phyloP scores from a whole-genome alignment of 2,329 filamentous ascomycete genomes.

The Biscogniauxia mediterranea region DNA sequence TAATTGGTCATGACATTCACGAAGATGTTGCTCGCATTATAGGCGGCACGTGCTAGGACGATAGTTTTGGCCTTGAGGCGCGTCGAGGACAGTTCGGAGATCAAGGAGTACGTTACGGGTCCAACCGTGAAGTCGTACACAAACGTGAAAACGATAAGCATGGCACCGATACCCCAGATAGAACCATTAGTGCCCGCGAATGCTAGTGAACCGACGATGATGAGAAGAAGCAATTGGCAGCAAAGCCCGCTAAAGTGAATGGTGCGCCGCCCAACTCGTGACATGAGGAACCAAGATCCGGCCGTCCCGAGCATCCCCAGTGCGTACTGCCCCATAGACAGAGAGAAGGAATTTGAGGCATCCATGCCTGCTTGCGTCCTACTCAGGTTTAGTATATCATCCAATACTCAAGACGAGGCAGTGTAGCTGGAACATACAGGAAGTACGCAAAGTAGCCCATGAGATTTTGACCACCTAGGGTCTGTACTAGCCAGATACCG shows the following conservation, averaged over 20 bases:
- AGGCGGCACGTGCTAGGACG: conserved; percentile 47
- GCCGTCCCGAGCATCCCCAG: conserved; percentile 51
- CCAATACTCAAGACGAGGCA: background rate
- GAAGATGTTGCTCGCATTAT: conserved; percentile 50
- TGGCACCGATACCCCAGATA: conserved; percentile 43
- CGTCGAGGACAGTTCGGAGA: conserved; percentile 53
- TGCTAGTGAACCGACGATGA: conserved; percentile 41
- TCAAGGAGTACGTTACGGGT: conserved; percentile 50
- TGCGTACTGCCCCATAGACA: conserved; percentile 48
- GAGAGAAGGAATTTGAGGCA: conserved; percentile 41
- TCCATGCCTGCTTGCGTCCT: conserved; percentile 46
- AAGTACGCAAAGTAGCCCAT: conserved; percentile 51
- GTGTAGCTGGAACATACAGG: conserved; percentile 21
- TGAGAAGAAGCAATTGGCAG: conserved; percentile 38
- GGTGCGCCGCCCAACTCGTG: conserved; percentile 47
- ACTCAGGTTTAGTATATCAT: conserved; percentile 4
- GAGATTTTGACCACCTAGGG: conserved; percentile 46
- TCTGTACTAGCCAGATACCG: conserved; percentile 48
- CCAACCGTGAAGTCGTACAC: conserved; percentile 55
- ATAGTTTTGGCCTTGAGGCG: conserved; percentile 55
- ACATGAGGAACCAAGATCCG: conserved; percentile 50
- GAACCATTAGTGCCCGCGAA: conserved; percentile 35
- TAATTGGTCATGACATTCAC: conserved; percentile 50
- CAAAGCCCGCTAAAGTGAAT: conserved; percentile 48
- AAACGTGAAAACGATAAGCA: conserved; percentile 53